Percentiles rank a stretch among this genome's conserved stretches.
Evolutionary conservation across 2,329 filamentous ascomycete genomes (phyloP).

Genomic region (Colletotrichum caudatum): DNA sequence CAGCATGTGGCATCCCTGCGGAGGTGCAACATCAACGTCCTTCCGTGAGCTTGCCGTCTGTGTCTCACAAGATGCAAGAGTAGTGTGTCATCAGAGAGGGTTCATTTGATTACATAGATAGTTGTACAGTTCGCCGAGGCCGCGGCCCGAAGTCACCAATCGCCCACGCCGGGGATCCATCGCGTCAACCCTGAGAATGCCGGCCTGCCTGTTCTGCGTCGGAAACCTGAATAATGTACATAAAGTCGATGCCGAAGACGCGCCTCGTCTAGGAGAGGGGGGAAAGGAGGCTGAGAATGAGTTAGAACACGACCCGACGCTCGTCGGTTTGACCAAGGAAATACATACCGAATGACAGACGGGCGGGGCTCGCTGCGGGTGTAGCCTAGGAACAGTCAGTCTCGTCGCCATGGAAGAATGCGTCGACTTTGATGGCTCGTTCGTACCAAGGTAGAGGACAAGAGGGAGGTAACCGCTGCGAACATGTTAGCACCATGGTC

Average conservation of each 20-base stretch:
- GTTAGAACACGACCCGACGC: slow-evolving; percentile 43
- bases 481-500: slow-evolving; percentile 51
- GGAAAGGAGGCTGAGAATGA: slow-evolving; percentile 66
- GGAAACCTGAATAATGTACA: slow-evolving; percentile 40
- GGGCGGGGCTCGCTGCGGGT: slow-evolving; percentile 94
- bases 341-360: slow-evolving; percentile 70
- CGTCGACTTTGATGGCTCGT: slow-evolving; percentile 4
- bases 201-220: slow-evolving; percentile 7
- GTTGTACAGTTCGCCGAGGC: slow-evolving; percentile 36
- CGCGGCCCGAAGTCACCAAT: slow-evolving; percentile 1
- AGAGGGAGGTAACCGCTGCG: slow-evolving; percentile 92
- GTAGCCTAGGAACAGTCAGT: slow-evolving; percentile 73
- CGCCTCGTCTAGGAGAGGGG: slow-evolving; percentile 66
- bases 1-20: neutral
- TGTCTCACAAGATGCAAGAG: neutral
- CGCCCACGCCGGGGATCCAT: slow-evolving; percentile 11
- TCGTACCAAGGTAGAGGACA: slow-evolving; percentile 92
- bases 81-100: slow-evolving; percentile 37
- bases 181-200: slow-evolving; percentile 16
- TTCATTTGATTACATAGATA: slow-evolving; percentile 42
- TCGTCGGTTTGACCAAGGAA: too few species aligned
- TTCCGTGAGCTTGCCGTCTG: neutral
- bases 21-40: neutral
- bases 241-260: slow-evolving; percentile 26
- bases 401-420: neutral